Percentiles rank a stretch among this genome's conserved stretches.
Evolutionary conservation across 345 rosid species (phyloP).

Genomic region (Camelina sativa): DNA sequence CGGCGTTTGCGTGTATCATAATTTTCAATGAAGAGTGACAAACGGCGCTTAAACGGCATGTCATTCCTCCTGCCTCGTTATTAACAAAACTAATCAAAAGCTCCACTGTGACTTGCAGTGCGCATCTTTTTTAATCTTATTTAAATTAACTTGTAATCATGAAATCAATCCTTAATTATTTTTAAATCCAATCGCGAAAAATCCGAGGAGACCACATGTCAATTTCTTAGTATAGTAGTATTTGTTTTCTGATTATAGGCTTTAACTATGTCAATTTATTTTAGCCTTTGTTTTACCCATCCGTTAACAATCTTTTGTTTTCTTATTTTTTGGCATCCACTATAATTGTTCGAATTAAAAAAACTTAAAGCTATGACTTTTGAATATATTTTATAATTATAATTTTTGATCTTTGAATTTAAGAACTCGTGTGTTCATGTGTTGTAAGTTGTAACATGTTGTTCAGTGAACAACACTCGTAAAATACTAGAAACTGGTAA

Average conservation of each 20-base stretch:
- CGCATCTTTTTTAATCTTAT: slow-evolving; percentile 14
- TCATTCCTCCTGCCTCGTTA: slow-evolving; percentile 16
- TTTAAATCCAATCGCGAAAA: not conserved
- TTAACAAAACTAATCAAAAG: slow-evolving; percentile 34
- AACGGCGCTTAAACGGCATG: slow-evolving; percentile 47
- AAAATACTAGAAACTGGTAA: too few relatives aligned
- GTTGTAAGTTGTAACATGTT: too few relatives aligned
- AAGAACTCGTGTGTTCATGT: too few relatives aligned
- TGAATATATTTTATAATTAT: too few relatives aligned
- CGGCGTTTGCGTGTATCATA: slow-evolving; percentile 20
- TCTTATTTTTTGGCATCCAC: not conserved
- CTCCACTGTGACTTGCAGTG: slow-evolving; percentile 22
- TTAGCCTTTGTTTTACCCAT: not conserved
- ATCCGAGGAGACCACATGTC: not conserved
- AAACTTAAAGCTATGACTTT: too few relatives aligned
- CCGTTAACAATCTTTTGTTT: not conserved
- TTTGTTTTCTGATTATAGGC: too few relatives aligned
- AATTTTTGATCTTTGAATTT: too few relatives aligned
- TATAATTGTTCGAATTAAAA: not conserved
- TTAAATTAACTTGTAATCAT: slow-evolving; percentile 23
- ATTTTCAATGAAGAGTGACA: slow-evolving; percentile 22
- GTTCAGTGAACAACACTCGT: too few relatives aligned
- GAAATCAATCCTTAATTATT: slow-evolving; percentile 7
- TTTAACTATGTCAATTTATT: too few relatives aligned
- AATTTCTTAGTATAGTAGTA: not conserved